Base-by-base conservation (phyloP, 257 asterid genomes). In the Coffea canephora region DNA sequence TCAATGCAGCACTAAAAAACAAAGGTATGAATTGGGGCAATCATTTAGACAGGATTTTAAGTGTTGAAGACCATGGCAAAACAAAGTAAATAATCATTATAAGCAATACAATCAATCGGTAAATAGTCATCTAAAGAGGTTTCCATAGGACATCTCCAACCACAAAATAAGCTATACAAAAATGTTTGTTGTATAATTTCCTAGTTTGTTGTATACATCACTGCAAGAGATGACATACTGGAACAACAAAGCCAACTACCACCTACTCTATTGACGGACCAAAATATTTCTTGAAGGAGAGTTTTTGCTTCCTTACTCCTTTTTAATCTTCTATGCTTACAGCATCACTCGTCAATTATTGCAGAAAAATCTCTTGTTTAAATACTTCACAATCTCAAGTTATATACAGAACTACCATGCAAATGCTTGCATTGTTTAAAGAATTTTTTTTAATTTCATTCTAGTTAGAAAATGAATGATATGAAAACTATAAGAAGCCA, bases 401-500 rank as follows among this genome's bases (percentile, higher is more conserved):
- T 50, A 55, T 9, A 10, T 68, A 57, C 23, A 75, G 14, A n/a
- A 25, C 34, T n/a, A 75, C 12, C 0, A 34, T 46, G 67, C 34
- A 25, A 43, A 1, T 59, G 14, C 43, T 61, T n/a, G 65, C 21
- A 14, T 41, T 23, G 16, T 48, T 3, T 25, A 12, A 74, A 50
- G 76, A 25, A 49, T 50, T 16, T 31, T 39, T 48, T 55, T 55
- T 48, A 14, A 54, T 55, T 54, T 39, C 3, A 19, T 27, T 15
- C 21, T 6, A 15, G 49, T 34, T 55, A 39, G 15, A 21, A 3
- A 39, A 12, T 66, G 78, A 57, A 75, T 8, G 43, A 61, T 41
- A 34, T 59, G 71, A 59, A 66, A 57, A n/a, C 27, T 59, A n/a
- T 52, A 59, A 75, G 14, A 23, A 31, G 68, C 77, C 65, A 75